These are phyloP conservation scores for Astragalus membranaceus DNA, from an alignment of 306 rosid genomes.

Conservation along the genomic window DNA sequence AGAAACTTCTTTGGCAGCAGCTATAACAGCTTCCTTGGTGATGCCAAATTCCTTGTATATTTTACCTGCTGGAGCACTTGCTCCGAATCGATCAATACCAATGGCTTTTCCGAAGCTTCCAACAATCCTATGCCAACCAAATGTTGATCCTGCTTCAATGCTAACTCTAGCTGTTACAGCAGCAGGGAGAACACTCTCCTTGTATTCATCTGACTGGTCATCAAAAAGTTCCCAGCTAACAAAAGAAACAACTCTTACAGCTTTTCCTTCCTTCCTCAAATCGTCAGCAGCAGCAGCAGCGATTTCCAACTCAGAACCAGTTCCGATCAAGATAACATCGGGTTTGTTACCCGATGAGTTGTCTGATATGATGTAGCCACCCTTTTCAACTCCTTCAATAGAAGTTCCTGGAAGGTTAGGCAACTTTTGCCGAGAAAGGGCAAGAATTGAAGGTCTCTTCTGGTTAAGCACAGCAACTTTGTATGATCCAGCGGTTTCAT, in stretches of 20 bases:
- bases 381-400: slow-evolving; percentile 86
- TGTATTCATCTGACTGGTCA: slow-evolving; percentile 81
- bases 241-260: slow-evolving; percentile 87
- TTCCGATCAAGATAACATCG: slow-evolving; percentile 81
- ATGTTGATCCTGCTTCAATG: slow-evolving; percentile 93
- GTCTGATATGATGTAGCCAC: slow-evolving; percentile 85
- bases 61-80: slow-evolving; percentile 94
- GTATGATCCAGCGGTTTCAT: slow-evolving; percentile 97
- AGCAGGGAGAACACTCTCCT: slow-evolving; percentile 92
- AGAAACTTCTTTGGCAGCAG: slow-evolving; percentile 66
- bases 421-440: slow-evolving; percentile 94
- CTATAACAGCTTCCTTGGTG: slow-evolving; percentile 86
- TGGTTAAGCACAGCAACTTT: slow-evolving; percentile 69
- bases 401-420: slow-evolving; percentile 79
- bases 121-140: slow-evolving; percentile 80
- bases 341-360: slow-evolving; percentile 90
- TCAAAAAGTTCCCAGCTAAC: slow-evolving; percentile 95
- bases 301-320: slow-evolving; percentile 97
- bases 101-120: slow-evolving; percentile 92
- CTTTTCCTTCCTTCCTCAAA: slow-evolving; percentile 85
- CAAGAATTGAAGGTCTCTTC: slow-evolving; percentile 90
- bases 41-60: slow-evolving; percentile 90
- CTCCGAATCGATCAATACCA: slow-evolving; percentile 93
- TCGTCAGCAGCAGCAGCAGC: slow-evolving; percentile 82
- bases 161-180: slow-evolving; percentile 90